A percentile compares a stretch with the other conserved stretches of the same genome.
Conservation (phyloP, 108 stramenopile genomes). For the Stephanodiscus minutulus region DNA sequence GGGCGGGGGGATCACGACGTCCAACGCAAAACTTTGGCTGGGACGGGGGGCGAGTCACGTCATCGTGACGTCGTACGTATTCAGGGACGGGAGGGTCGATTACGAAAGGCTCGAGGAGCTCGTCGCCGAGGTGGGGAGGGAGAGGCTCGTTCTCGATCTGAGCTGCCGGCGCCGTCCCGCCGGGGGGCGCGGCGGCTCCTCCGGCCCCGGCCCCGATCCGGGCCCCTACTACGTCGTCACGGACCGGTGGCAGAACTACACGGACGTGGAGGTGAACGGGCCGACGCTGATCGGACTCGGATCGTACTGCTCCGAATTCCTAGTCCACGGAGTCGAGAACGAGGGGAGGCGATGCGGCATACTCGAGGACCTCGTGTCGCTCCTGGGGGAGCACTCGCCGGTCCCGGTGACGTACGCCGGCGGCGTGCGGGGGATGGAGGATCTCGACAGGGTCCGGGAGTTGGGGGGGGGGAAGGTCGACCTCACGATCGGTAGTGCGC, state of each 20-base stretch:
- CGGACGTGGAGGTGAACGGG: slow-evolving; percentile 68
- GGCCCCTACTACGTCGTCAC: slow-evolving; percentile 93
- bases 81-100: slow-evolving; percentile 84
- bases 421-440: slow-evolving; percentile 87
- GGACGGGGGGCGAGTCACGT: slow-evolving; percentile 94
- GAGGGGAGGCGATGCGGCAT: slow-evolving; percentile 97
- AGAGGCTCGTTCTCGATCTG: slow-evolving; percentile 94
- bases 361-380: slow-evolving; percentile 87
- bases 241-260: slow-evolving; percentile 96
- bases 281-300: slow-evolving; percentile 74
- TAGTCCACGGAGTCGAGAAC: slow-evolving; percentile 98
- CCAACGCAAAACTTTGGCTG: slow-evolving; percentile 86
- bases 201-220: slow-evolving; percentile 14
- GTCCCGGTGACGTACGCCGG: slow-evolving; percentile 98
- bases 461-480: slow-evolving; percentile 93
- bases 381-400: slow-evolving; percentile 87
- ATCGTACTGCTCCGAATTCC: slow-evolving; percentile 91
- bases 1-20: slow-evolving; percentile 92
- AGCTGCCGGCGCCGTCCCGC: slow-evolving; percentile 66
- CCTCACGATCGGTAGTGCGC: slow-evolving; percentile 95
- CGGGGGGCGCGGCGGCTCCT: not conserved
- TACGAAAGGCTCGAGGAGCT: slow-evolving; percentile 74
- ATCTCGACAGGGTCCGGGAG: slow-evolving; percentile 86
- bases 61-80: slow-evolving; percentile 97
- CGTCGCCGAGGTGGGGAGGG: slow-evolving; percentile 71